Evolutionary conservation across 805 yeast species (phyloP).

Genomic region (Teunomyces atbi): DNA sequence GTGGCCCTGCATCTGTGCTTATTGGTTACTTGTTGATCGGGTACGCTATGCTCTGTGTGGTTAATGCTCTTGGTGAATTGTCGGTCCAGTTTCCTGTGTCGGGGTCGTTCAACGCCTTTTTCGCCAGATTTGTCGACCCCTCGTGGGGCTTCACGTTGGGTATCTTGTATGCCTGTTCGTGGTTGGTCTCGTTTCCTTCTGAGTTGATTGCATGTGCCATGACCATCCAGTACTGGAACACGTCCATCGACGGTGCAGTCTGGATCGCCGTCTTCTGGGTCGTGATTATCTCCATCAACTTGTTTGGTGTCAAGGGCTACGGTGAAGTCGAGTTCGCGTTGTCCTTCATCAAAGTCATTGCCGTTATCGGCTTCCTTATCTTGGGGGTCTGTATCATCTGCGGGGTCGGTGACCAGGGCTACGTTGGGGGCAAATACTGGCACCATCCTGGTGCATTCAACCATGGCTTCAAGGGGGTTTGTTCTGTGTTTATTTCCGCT

Average conservation of each 20-base stretch:
- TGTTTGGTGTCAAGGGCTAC: conserved; percentile 36
- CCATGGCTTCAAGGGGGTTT: conserved; percentile 23
- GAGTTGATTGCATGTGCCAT: conserved; percentile 35
- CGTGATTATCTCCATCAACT: conserved; percentile 30
- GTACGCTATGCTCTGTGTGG: conserved; percentile 21
- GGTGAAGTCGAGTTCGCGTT: conserved; percentile 30
- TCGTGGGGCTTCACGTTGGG: conserved; percentile 55
- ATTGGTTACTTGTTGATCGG: conserved; percentile 27
- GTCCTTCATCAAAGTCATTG: conserved; percentile 24
- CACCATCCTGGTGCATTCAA: conserved; percentile 21
- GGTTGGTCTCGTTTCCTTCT: conserved; percentile 34
- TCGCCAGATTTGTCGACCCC: conserved; percentile 55
- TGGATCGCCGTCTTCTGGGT: conserved; percentile 39
- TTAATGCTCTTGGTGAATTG: conserved; percentile 48
- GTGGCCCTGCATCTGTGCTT: conserved; percentile 31
- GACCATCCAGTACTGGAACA: conserved; percentile 36
- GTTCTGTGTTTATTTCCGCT: conserved; percentile 44
- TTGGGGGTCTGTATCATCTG: conserved; percentile 29
- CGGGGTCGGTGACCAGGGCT: conserved; percentile 27
- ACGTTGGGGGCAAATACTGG: conserved; percentile 22
- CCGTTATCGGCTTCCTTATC: conserved; percentile 30
- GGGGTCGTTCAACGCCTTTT: conserved; percentile 51
- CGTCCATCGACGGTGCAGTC: conserved; percentile 30
- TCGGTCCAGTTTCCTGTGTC: conserved; percentile 53
- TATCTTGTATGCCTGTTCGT: conserved; percentile 41